Percentiles rank a stretch among this genome's conserved stretches.
phyloP scores from a whole-genome alignment of 768 basidiomycete genomes.

The Gymnopilus dilepis region DNA sequence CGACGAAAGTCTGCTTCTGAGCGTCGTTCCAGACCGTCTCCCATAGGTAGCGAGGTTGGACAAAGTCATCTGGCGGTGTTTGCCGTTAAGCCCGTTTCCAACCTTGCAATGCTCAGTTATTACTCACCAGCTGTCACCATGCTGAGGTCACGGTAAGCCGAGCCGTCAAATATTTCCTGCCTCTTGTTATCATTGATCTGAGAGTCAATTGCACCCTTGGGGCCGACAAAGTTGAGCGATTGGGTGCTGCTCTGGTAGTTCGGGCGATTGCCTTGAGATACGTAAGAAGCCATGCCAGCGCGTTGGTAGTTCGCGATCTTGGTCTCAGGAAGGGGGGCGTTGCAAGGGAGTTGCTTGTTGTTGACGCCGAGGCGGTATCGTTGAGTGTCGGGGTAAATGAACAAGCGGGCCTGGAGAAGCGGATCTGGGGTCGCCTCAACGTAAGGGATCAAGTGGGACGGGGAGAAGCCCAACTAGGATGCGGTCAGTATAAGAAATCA shows the following conservation, averaged over 20 bases:
- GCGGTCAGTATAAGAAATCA: conserved; percentile 56
- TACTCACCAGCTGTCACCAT: conserved; percentile 82
- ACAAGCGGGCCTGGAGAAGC: conserved; percentile 91
- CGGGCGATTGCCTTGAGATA: conserved; percentile 84
- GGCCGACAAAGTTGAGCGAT: conserved; percentile 65
- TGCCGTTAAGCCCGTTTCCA: conserved; percentile 53
- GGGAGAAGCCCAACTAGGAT: too few species aligned
- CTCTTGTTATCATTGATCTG: conserved; percentile 44
- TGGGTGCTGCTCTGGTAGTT: conserved; percentile 85
- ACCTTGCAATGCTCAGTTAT: too few species aligned
- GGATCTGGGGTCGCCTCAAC: conserved; percentile 92
- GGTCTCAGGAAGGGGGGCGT: conserved; percentile 76
- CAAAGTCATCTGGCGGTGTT: conserved; percentile 71
- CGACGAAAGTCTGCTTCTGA: conserved; percentile 63
- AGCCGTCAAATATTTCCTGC: conserved; percentile 69
- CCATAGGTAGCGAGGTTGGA: conserved; percentile 79
- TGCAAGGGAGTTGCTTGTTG: conserved; percentile 89
- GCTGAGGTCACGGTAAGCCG: conserved; percentile 69
- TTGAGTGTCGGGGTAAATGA: conserved; percentile 93
- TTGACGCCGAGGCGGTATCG: conserved; percentile 83
- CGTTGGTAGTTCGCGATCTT: conserved; percentile 96
- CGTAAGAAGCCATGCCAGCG: conserved; percentile 70
- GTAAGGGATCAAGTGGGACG: conserved; percentile 86
- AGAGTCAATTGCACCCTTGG: conserved; percentile 51
- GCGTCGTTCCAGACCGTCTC: conserved; percentile 67